Conservation (phyloP, 805 yeast genomes). For the Metschnikowia santaceciliae region DNA sequence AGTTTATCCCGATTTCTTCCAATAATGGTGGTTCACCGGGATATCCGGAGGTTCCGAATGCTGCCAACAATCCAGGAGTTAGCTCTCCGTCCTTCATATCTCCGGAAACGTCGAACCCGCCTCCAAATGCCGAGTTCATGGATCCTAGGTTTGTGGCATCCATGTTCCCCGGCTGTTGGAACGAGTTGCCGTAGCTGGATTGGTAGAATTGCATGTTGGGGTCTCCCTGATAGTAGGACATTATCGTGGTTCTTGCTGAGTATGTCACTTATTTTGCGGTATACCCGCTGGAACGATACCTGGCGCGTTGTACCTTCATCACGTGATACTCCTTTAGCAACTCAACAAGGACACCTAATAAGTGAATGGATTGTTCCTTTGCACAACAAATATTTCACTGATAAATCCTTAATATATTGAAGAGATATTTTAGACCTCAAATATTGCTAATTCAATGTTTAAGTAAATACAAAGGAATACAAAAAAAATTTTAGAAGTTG, state of each 20-base stretch:
- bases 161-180: conserved; percentile 20
- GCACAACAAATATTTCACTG: not conserved
- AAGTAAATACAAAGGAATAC: no score
- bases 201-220: conserved; percentile 43
- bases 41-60: conserved; percentile 89
- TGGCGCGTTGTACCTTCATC: conserved; percentile 1
- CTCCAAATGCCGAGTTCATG: conserved; percentile 37
- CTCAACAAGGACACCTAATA: not conserved
- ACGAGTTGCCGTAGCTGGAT: conserved; percentile 32
- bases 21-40: conserved; percentile 91
- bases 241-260: conserved; percentile 10
- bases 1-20: conserved; percentile 92
- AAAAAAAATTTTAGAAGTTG: no score
- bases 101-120: conserved; percentile 37
- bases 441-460: no score
- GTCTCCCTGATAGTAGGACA: conserved; percentile 42
- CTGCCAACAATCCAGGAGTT: conserved; percentile 79
- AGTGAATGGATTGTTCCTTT: not conserved
- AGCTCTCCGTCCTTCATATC: conserved; percentile 46
- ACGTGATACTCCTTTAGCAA: not conserved
- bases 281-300: not conserved
- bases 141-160: conserved; percentile 29
- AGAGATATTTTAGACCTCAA: no score
- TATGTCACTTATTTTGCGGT: not conserved
- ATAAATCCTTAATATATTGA: not conserved